Conservation (phyloP, 441 rosid species). For the Mallotus japonicus region DNA sequence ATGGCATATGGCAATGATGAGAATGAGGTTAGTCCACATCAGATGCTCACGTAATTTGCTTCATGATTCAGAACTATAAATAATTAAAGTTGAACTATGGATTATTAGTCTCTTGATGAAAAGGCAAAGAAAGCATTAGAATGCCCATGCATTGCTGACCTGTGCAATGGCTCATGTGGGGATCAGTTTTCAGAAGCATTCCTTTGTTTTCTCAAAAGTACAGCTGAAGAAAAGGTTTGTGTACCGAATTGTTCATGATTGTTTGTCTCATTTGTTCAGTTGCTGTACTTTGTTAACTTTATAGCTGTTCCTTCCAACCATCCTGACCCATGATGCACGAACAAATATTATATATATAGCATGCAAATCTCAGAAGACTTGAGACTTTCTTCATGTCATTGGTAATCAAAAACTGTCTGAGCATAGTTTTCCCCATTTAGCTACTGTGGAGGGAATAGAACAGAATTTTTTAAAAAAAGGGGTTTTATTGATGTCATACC, state of each 20-base stretch:
- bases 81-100: slow-evolving; percentile 23
- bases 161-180: slow-evolving; percentile 75
- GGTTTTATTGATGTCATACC: too few relatives aligned
- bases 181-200: slow-evolving; percentile 79
- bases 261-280: too few relatives aligned
- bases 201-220: slow-evolving; percentile 80
- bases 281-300: too few relatives aligned
- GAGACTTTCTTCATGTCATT: too few relatives aligned
- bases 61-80: slow-evolving; percentile 3
- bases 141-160: slow-evolving; percentile 87
- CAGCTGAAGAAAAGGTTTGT: slow-evolving; percentile 75
- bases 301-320: too few relatives aligned
- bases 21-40: slow-evolving; percentile 50
- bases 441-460: too few relatives aligned
- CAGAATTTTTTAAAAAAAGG: too few relatives aligned
- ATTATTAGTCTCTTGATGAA: slow-evolving; percentile 64
- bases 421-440: too few relatives aligned
- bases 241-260: not conserved
- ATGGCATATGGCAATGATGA: slow-evolving; percentile 63
- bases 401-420: too few relatives aligned
- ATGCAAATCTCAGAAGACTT: too few relatives aligned
- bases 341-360: too few relatives aligned
- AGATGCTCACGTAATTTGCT: not conserved
- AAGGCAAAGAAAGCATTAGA: slow-evolving; percentile 80
- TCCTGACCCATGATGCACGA: too few relatives aligned